Conservation (phyloP, 176 grass and related monocot genomes). For the Elaeis guineensis region DNA sequence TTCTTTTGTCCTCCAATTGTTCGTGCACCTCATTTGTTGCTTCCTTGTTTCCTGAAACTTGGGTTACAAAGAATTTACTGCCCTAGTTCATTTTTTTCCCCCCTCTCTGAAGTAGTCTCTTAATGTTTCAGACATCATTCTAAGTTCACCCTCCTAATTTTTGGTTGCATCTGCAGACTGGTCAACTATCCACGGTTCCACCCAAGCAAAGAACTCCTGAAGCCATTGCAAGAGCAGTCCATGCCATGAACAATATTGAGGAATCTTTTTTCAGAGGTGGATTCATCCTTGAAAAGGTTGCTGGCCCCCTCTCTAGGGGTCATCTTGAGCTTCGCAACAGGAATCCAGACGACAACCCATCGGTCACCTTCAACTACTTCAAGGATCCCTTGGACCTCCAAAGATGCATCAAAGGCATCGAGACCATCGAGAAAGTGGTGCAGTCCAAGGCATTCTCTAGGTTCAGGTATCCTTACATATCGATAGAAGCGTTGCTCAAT, state of each 20-base stretch:
- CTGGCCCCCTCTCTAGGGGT: constrained; percentile 50
- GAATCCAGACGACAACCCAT: constrained; percentile 48
- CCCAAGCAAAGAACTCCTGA: constrained; percentile 63
- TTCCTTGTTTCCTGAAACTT: too few relatives aligned
- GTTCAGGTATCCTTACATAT: constrained; percentile 48
- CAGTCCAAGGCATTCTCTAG: constrained; percentile 49
- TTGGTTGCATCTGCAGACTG: constrained; percentile 27
- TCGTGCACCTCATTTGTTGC: too few relatives aligned
- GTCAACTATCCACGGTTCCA: constrained; percentile 55
- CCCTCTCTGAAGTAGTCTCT: too few relatives aligned
- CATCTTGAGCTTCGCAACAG: constrained; percentile 51
- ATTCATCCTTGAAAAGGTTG: constrained; percentile 69
- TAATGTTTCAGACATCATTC: too few relatives aligned
- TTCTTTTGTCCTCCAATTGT: too few relatives aligned
- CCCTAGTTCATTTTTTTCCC: too few relatives aligned
- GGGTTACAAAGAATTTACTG: too few relatives aligned
- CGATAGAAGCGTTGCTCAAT: constrained; percentile 41
- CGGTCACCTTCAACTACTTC: constrained; percentile 93
- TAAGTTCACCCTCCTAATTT: too few relatives aligned
- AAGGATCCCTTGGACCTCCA: constrained; percentile 50
- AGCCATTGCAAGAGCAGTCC: constrained; percentile 37
- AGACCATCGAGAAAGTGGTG: constrained; percentile 53
- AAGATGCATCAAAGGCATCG: constrained; percentile 52
- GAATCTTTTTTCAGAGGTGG: constrained; percentile 51
- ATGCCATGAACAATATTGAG: constrained; percentile 40